Percentiles rank a stretch among this genome's conserved stretches.
phyloP scores from a whole-genome alignment of 768 basidiomycete genomes.

The Zangia roseola region DNA sequence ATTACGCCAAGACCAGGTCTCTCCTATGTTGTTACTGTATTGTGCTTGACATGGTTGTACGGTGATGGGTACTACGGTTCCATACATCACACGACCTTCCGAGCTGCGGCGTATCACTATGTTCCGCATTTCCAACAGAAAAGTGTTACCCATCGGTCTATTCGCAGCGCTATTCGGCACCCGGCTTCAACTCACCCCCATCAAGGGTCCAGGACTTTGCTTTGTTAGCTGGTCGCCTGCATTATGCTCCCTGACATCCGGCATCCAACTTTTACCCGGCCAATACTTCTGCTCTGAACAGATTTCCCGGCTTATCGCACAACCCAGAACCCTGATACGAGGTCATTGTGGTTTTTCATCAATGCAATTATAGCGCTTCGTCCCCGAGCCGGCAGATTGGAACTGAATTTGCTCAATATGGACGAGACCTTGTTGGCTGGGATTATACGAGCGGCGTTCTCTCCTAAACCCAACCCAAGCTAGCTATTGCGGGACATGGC shows the following conservation, averaged over 20 bases:
- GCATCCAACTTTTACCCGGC: not conserved
- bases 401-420: not conserved
- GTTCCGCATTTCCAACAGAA: not conserved
- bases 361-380: conserved; percentile 5
- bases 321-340: conserved; percentile 10
- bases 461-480: conserved; percentile 7
- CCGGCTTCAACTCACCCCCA: not conserved
- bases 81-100: too few relatives aligned
- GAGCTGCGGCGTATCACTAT: not conserved
- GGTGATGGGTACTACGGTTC: too few relatives aligned
- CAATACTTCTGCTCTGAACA: not conserved
- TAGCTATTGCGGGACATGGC: conserved; percentile 2
- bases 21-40: too few relatives aligned
- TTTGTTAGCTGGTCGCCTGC: not conserved
- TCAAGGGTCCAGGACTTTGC: not conserved
- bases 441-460: conserved; percentile 1
- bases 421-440: not conserved
- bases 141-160: not conserved
- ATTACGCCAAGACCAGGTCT: too few relatives aligned
- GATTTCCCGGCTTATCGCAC: conserved; percentile 5
- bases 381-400: not conserved
- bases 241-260: not conserved
- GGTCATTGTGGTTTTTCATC: conserved; percentile 7
- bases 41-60: too few relatives aligned
- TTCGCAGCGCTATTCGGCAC: not conserved